A percentile compares a stretch with the other conserved stretches of the same genome.
Conservation (phyloP, 2,329 filamentous ascomycete species). For the Beauveria rudraprayagi region DNA sequence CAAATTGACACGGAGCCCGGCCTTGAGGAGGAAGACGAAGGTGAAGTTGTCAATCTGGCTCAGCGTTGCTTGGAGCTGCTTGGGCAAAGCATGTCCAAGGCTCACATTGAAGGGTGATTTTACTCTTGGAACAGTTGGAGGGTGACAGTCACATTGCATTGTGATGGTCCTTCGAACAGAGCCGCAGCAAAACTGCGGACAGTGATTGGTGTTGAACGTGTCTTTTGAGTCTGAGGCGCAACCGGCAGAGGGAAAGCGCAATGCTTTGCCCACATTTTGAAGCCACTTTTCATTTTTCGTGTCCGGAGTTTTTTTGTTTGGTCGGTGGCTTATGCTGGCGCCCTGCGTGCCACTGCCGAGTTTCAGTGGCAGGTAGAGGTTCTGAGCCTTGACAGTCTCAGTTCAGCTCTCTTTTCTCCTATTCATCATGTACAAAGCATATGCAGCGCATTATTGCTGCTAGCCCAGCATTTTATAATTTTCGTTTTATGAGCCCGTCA, state of each 20-base stretch:
- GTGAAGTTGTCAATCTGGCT: constrained; percentile 85
- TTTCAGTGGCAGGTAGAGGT: neutral
- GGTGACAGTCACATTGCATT: constrained; percentile 73
- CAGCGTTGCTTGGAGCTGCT: constrained; percentile 83
- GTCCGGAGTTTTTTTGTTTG: constrained; percentile 9
- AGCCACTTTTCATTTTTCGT: constrained; percentile 9
- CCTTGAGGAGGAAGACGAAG: constrained; percentile 81
- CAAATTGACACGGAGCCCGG: constrained; percentile 82
- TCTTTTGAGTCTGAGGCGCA: neutral
- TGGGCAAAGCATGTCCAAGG: constrained; percentile 66
- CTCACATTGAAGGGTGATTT: constrained; percentile 67
- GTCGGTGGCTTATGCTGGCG: constrained; percentile 5
- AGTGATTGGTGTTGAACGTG: neutral
- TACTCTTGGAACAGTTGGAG: constrained; percentile 67
- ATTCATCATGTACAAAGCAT: constrained; percentile 27
- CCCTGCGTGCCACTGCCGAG: neutral
- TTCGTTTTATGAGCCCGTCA: constrained; percentile 9
- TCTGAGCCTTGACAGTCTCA: constrained; percentile 1
- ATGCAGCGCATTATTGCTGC: constrained; percentile 18
- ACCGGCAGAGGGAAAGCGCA: neutral
- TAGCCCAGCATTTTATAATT: constrained; percentile 18
- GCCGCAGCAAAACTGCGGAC: neutral
- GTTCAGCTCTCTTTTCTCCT: constrained; percentile 12
- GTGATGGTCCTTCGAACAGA: constrained; percentile 28
- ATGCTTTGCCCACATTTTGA: neutral